Percentiles rank a stretch among this genome's conserved stretches.
Conservation (phyloP, 78 protist genomes). For the Chrysochromulina tobinii region DNA sequence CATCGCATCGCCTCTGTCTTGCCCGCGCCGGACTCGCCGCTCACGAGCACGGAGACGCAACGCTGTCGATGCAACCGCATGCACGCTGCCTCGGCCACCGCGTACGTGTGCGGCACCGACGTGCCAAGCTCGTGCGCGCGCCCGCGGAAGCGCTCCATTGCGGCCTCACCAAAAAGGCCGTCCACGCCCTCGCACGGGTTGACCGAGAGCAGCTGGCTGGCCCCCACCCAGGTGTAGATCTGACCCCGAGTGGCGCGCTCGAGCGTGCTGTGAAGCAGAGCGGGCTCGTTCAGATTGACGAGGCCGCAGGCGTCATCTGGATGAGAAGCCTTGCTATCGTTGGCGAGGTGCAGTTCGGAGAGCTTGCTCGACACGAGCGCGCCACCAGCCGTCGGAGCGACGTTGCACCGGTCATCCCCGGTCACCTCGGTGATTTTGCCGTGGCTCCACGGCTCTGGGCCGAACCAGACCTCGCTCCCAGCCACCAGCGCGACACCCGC, state of each 20-base stretch:
- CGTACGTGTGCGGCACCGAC: conserved; percentile 76
- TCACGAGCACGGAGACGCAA: background rate
- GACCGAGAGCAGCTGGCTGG: background rate
- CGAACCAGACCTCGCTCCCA: too few relatives aligned
- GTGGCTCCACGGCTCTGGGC: too few relatives aligned
- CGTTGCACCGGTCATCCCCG: too few relatives aligned
- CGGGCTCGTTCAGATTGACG: background rate
- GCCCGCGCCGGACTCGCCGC: conserved; percentile 8
- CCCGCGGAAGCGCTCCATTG: conserved; percentile 47
- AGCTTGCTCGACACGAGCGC: too few relatives aligned
- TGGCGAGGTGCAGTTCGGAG: too few relatives aligned
- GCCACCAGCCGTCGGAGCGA: too few relatives aligned
- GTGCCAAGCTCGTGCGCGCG: background rate
- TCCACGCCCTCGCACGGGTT: conserved; percentile 30
- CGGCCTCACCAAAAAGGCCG: conserved; percentile 29
- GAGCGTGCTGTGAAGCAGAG: background rate
- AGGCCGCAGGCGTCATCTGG: background rate
- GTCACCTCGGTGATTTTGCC: too few relatives aligned
- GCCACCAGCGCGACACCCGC: too few relatives aligned
- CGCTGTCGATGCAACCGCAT: background rate
- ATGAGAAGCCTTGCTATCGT: too few relatives aligned
- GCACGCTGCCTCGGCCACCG: conserved; percentile 66
- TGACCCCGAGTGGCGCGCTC: background rate
- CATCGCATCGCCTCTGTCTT: conserved; percentile 46
- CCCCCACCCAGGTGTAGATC: background rate